These are phyloP conservation scores for Blastomyces gilchristii DNA, from an alignment of 2,329 filamentous ascomycete species.

Conservation along the genomic window DNA sequence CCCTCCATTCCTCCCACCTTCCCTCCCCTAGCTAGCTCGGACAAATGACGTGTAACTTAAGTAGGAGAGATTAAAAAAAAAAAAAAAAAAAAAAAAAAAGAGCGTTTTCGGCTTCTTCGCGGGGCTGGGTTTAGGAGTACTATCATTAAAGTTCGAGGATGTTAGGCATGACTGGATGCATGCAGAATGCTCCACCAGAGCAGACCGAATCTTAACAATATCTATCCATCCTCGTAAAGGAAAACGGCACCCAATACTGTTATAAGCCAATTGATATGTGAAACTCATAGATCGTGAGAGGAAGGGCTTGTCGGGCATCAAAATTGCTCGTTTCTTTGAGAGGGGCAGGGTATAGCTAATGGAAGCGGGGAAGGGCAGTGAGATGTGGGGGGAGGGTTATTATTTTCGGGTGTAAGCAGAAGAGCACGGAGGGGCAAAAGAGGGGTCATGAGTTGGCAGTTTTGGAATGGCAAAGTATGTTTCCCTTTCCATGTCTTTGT, in stretches of 20 bases:
- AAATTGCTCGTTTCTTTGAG: not conserved
- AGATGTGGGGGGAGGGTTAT: not conserved
- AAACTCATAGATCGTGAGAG: not conserved
- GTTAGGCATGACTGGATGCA: not conserved
- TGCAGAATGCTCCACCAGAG: not conserved
- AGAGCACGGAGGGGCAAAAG: not conserved
- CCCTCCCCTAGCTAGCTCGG: not conserved
- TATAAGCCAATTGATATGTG: not conserved
- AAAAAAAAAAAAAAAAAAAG: not conserved
- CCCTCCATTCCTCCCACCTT: not conserved
- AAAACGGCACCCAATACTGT: not conserved
- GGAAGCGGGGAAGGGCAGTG: not conserved
- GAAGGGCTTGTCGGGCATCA: not conserved
- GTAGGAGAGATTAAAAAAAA: not conserved
- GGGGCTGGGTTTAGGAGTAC: not conserved
- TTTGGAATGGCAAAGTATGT: not conserved
- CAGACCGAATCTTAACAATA: no score
- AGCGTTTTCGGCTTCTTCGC: not conserved
- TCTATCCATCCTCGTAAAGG: not conserved
- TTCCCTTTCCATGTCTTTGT: not conserved
- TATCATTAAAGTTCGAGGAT: not conserved
- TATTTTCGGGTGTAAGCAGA: not conserved
- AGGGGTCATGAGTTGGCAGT: not conserved
- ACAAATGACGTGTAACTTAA: not conserved
- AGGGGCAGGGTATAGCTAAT: not conserved